phyloP scores from a whole-genome alignment of 192 early-diverging fungal genomes.

The Podila epicladia region DNA sequence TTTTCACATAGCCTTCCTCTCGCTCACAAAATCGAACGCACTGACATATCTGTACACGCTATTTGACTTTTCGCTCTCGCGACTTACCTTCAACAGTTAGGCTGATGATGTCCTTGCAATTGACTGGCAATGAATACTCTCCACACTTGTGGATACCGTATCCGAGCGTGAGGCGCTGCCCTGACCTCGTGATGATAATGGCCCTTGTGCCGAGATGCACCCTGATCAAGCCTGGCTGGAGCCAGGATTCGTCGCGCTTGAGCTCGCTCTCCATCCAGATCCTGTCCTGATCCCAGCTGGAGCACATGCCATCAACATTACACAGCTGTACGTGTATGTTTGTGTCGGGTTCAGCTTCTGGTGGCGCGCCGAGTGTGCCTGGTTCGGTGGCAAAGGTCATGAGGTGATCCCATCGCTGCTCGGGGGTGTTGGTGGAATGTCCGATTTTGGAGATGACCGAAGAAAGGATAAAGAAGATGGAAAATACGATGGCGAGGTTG shows the following conservation, averaged over 20 bases:
- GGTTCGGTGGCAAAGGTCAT: constrained; percentile 8
- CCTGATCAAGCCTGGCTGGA: constrained; percentile 22
- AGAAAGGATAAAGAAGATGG: constrained; percentile 4
- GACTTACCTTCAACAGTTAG: constrained; percentile 37
- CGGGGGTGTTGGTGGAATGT: constrained; percentile 7
- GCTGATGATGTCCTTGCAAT: constrained; percentile 19
- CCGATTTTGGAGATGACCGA: constrained; percentile 10
- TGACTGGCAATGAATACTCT: not conserved
- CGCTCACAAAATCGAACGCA: too few relatives aligned
- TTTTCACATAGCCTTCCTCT: too few relatives aligned
- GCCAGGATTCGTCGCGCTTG: constrained; percentile 33
- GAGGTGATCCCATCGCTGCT: constrained; percentile 18
- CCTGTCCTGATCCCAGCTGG: constrained; percentile 9
- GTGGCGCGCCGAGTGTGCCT: constrained; percentile 30
- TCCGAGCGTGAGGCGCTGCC: constrained; percentile 3
- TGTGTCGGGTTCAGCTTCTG: constrained; percentile 11
- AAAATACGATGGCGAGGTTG: constrained; percentile 17
- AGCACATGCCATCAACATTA: constrained; percentile 19
- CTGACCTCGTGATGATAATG: constrained; percentile 12
- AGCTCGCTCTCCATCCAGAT: constrained; percentile 29
- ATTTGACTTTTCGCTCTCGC: not conserved
- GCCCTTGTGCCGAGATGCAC: constrained; percentile 41
- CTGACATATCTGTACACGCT: too few relatives aligned
- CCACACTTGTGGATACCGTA: constrained; percentile 29
- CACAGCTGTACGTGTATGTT: constrained; percentile 26